These are phyloP conservation scores for Amanita pseudoporphyria DNA, from an alignment of 768 basidiomycete species.

Conservation along the genomic window DNA sequence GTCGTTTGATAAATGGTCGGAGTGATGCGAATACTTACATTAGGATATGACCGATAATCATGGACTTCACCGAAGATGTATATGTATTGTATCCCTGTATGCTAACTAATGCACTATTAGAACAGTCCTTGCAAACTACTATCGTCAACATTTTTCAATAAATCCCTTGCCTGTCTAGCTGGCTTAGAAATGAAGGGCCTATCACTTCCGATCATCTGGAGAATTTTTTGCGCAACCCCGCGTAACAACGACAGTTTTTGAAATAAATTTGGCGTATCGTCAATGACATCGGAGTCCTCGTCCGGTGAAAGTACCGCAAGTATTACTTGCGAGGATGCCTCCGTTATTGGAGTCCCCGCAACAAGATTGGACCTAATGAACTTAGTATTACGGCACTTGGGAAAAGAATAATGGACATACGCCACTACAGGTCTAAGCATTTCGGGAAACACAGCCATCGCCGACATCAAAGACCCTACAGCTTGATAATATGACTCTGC, in stretches of 20 bases:
- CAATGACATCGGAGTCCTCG: slow-evolving; percentile 29
- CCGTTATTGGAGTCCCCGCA: slow-evolving; percentile 58
- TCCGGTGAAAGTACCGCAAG: slow-evolving; percentile 44
- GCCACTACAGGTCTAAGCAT: slow-evolving; percentile 56
- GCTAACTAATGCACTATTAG: slow-evolving; percentile 12
- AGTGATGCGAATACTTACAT: no score
- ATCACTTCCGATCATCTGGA: slow-evolving; percentile 60
- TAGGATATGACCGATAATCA: no score
- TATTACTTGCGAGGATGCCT: slow-evolving; percentile 50
- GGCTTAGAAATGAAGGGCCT: slow-evolving; percentile 67
- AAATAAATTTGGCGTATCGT: slow-evolving; percentile 43
- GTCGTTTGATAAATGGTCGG: no score
- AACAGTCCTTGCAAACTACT: slow-evolving; percentile 36
- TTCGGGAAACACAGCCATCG: slow-evolving; percentile 54
- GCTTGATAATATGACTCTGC: slow-evolving; percentile 65
- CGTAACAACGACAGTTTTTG: slow-evolving; percentile 51
- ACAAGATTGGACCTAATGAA: slow-evolving; percentile 47
- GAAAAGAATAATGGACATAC: slow-evolving; percentile 30
- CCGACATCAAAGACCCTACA: slow-evolving; percentile 50
- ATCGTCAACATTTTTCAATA: slow-evolving; percentile 41
- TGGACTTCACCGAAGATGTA: no score
- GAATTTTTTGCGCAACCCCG: slow-evolving; percentile 62
- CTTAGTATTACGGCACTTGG: slow-evolving; percentile 4
- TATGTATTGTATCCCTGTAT: no score
- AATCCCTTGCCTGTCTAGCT: slow-evolving; percentile 73